Evolutionary conservation across 1,284 basidiomycete species (phyloP).

Genomic region (Peniophora sp.): DNA sequence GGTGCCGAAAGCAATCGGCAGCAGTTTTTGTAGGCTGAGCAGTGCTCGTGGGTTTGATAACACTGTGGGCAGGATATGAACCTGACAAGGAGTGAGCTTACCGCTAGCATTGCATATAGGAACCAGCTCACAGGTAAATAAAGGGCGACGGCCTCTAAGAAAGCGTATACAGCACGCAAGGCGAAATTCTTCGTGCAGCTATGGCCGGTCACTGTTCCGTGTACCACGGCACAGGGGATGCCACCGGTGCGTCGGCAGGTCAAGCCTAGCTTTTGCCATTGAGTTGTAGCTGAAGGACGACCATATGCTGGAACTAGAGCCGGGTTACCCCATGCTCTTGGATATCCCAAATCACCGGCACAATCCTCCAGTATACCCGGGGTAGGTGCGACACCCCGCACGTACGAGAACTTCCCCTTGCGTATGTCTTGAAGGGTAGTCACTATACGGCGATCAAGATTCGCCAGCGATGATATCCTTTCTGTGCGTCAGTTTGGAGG

Average conservation of each 20-base stretch:
- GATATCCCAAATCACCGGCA: slow-evolving; percentile 48
- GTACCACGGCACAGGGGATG: slow-evolving; percentile 66
- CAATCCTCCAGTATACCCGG: slow-evolving; percentile 34
- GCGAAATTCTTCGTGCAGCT: slow-evolving; percentile 54
- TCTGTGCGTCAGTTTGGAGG: neutral
- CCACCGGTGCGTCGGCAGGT: slow-evolving; percentile 47
- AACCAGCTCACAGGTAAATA: slow-evolving; percentile 56
- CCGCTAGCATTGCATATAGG: neutral
- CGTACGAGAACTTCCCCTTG: slow-evolving; percentile 51
- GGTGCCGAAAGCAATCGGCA: slow-evolving; percentile 38
- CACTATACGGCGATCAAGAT: slow-evolving; percentile 54
- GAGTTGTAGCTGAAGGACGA: slow-evolving; percentile 35
- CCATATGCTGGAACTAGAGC: slow-evolving; percentile 50
- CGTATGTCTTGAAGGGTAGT: slow-evolving; percentile 44
- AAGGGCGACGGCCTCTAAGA: slow-evolving; percentile 52
- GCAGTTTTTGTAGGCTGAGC: slow-evolving; percentile 29
- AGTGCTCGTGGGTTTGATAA: slow-evolving; percentile 49
- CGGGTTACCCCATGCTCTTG: slow-evolving; percentile 57
- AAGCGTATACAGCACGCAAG: slow-evolving; percentile 46
- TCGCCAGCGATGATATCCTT: slow-evolving; percentile 63
- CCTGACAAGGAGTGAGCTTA: slow-evolving; percentile 29
- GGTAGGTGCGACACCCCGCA: slow-evolving; percentile 27
- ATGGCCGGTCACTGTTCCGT: slow-evolving; percentile 41
- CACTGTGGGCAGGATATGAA: slow-evolving; percentile 58
- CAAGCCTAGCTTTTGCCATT: slow-evolving; percentile 51